Evolutionary conservation across 2,329 filamentous ascomycete genomes (phyloP).

Genomic region (Alternaria infectoria): DNA sequence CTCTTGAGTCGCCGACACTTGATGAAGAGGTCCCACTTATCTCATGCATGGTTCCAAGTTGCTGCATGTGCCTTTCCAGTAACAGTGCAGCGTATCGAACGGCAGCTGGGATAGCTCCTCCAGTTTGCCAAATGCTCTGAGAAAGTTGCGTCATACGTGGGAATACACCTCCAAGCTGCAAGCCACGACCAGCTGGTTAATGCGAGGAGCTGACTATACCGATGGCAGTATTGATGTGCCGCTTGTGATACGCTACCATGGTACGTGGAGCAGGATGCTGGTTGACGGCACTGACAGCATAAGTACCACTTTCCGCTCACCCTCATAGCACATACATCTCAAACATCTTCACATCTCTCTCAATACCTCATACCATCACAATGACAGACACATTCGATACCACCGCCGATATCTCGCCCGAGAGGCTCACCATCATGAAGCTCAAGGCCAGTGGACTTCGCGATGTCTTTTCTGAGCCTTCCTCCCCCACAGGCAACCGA

Average conservation of each 20-base stretch:
- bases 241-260: not conserved
- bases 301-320: slow-evolving; percentile 6
- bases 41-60: not conserved
- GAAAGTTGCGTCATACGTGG: slow-evolving; percentile 5
- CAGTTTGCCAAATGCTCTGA: not conserved
- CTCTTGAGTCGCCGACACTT: slow-evolving; percentile 11
- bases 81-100: not conserved
- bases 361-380: not conserved
- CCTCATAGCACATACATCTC: not conserved
- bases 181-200: slow-evolving; percentile 1
- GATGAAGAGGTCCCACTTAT: not conserved
- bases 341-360: not conserved
- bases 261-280: not conserved
- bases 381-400: slow-evolving; percentile 9
- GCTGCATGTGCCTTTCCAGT: slow-evolving; percentile 4
- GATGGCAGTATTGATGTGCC: not conserved
- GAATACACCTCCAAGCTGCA: not conserved
- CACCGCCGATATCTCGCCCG: slow-evolving; percentile 21
- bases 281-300: slow-evolving; percentile 1
- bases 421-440: slow-evolving; percentile 33
- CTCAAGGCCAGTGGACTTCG: slow-evolving; percentile 27
- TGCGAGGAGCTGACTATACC: not conserved
- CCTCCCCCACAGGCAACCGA: slow-evolving; percentile 17
- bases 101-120: not conserved
- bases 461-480: slow-evolving; percentile 32